A percentile compares a stretch with the other conserved stretches of the same genome.
phyloP scores from a whole-genome alignment of 805 yeast genomes.

The Suhomyces emberorum region DNA sequence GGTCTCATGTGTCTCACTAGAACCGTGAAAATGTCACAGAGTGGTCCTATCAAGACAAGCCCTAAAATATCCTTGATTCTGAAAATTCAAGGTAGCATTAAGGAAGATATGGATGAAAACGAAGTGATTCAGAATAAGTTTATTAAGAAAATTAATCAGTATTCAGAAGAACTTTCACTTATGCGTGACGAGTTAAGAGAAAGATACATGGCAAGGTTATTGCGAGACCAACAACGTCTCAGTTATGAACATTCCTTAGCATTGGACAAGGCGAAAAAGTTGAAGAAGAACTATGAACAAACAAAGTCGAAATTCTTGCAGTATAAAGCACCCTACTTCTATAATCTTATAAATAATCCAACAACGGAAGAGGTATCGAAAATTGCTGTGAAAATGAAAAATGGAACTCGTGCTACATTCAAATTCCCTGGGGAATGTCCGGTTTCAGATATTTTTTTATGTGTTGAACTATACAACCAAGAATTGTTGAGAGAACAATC shows the following conservation, averaged over 20 bases:
- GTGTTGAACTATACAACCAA: slow-evolving; percentile 38
- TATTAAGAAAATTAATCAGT: slow-evolving; percentile 47
- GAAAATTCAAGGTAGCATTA: slow-evolving; percentile 60
- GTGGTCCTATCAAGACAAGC: slow-evolving; percentile 49
- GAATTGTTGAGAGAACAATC: slow-evolving; percentile 29
- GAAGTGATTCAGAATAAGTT: slow-evolving; percentile 37
- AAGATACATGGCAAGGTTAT: slow-evolving; percentile 50
- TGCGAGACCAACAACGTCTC: slow-evolving; percentile 70
- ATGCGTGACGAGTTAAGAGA: slow-evolving; percentile 65
- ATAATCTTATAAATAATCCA: slow-evolving; percentile 18
- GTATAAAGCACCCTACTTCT: slow-evolving; percentile 25
- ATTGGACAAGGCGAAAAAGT: slow-evolving; percentile 56
- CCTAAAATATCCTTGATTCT: slow-evolving; percentile 61
- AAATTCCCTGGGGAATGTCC: slow-evolving; percentile 28
- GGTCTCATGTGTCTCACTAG: slow-evolving; percentile 73
- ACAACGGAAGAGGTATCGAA: slow-evolving; percentile 42
- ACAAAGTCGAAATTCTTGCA: slow-evolving; percentile 38
- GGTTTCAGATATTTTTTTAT: slow-evolving; percentile 32
- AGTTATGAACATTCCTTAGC: slow-evolving; percentile 71
- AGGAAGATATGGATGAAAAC: slow-evolving; percentile 35
- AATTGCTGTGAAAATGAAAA: slow-evolving; percentile 64
- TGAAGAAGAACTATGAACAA: slow-evolving; percentile 22
- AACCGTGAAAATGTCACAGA: slow-evolving; percentile 49
- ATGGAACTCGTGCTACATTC: slow-evolving; percentile 54
- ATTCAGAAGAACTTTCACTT: slow-evolving; percentile 57